Percentiles rank a stretch among this genome's conserved stretches.
These are phyloP conservation scores for Durusdinium trenchii DNA, from an alignment of 73 alveolate species.

Conservation along the genomic window DNA sequence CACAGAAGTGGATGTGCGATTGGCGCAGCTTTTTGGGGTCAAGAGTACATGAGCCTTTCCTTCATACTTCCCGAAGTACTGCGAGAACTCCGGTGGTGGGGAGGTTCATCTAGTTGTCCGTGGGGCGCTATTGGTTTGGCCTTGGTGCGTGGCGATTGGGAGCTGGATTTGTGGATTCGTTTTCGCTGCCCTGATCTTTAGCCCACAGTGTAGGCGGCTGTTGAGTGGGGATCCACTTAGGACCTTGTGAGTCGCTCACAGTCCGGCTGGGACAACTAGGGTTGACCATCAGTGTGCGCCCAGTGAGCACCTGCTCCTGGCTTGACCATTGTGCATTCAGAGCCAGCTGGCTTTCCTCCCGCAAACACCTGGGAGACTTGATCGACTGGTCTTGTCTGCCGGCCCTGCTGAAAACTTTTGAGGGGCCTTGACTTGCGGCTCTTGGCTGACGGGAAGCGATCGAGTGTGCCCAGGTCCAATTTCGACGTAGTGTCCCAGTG, in stretches of 20 bases:
- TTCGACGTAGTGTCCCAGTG: neutral
- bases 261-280: neutral
- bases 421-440: neutral
- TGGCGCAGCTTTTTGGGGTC: conserved; percentile 32
- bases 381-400: neutral
- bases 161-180: neutral
- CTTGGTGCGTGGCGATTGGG: neutral
- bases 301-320: neutral
- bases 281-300: neutral
- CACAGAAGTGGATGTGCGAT: neutral
- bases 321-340: too few relatives aligned
- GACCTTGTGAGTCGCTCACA: neutral
- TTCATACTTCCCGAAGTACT: neutral
- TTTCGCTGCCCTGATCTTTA: neutral
- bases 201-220: neutral
- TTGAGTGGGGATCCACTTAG: neutral
- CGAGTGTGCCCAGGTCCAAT: neutral
- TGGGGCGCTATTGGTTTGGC: neutral
- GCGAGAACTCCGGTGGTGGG: neutral
- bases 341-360: neutral
- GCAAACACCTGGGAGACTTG: neutral
- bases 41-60: neutral
- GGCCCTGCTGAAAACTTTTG: too few relatives aligned
- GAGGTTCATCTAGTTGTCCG: neutral
- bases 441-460: neutral